Evolutionary conservation across 2,329 filamentous ascomycete genomes (phyloP), one percentile per base, ranked within the genome.

Genomic region (Fusarium sp.): DNA sequence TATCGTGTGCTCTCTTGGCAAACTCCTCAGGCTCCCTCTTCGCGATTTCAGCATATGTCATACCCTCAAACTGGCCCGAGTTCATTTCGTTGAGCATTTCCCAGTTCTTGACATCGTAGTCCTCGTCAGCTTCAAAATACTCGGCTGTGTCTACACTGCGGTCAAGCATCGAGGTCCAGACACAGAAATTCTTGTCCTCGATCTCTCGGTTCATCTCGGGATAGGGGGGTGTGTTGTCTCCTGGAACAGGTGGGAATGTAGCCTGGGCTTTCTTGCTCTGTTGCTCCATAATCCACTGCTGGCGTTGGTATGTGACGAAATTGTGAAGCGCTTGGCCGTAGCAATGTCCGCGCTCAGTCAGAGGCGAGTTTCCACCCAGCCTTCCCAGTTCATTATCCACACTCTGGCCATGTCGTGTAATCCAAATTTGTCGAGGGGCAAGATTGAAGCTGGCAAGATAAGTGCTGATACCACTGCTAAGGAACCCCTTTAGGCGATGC

Each of bases 371-470:
- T 44, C 96, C 96, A 40, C 96, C 96, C 63, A 99, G 93, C 78
- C 93, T 96, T 64, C 94, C 94, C 4, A 89, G 84, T 59, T 92
- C 85, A 75, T 99, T 97, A 77, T 99, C 96, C 63, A 88, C 77
- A 57, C 94, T 97, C 79, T 97, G 92, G 41, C 96, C 96, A 76
- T 98, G 96, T 50, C 96, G 86, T 3, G 96, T 98, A 76, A 99
- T 96, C 96, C 96, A 99, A 63, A 99, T 98, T 79, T 97, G 95
- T 55, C 96, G 87, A 1, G 96, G 94, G 0, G 95, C 93, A 17
- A 99, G 86, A 74, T 99, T 98, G 84, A 99, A 99, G 72, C 97
- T 98, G 45, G 96, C 91, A 11, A 99, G 86, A 75, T 98, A 99
- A 68, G 94, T 97, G 57, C 96, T 94, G 56, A 97, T 96, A 66